Base-by-base conservation (phyloP, 2,329 filamentous ascomycete genomes). In the Alternaria conjuncta region DNA sequence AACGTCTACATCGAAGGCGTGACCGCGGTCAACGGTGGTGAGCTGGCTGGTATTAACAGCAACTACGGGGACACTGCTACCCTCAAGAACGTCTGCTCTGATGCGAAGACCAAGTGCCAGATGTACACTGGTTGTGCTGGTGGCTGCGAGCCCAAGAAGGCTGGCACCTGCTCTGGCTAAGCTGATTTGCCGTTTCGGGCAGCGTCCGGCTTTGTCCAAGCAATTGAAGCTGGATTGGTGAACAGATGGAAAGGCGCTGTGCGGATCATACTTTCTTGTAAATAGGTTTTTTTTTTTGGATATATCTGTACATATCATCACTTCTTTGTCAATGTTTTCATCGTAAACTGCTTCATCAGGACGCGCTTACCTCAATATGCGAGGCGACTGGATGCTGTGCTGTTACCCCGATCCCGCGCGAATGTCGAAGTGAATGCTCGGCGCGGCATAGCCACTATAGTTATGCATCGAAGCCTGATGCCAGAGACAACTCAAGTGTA, bases 61-160 rank as follows among this genome's bases (percentile, higher is more conserved):
- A 85, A 85, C 79, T 85, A 82, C 64, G 82, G 82, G 15, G 83
- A 84, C 67, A 83, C 82, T 3, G 82, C 82, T 64, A 81, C 74
- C 36, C 70, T 79, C 45, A 75, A 69, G 68, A 72, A 76, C 55
- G 69, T 72, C 21, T 76, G 74, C 58, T 30, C 68, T 30, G 67
- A 71, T 55, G 65, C 68, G 11, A 69, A 67, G 55, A 57, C 60
- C 30, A 69, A 68, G 49, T 75, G 72, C 60, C 68, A 72, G 65
- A 75, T 75, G 71, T 75, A 74, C 63, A 73, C 57, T 53, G 72
- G 73, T n/a, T 73, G 70, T 43, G 68, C 67, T 51, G 69, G 71
- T 53, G 69, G 73, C 44, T 74, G 70, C 46, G 72, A 75, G 69
- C 73, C 73, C 25, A 56, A 36, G 20, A 75, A 75, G 70, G 64